Base-by-base conservation (phyloP, 1,139 yeast species). In the Yamadazyma dushanensis region DNA sequence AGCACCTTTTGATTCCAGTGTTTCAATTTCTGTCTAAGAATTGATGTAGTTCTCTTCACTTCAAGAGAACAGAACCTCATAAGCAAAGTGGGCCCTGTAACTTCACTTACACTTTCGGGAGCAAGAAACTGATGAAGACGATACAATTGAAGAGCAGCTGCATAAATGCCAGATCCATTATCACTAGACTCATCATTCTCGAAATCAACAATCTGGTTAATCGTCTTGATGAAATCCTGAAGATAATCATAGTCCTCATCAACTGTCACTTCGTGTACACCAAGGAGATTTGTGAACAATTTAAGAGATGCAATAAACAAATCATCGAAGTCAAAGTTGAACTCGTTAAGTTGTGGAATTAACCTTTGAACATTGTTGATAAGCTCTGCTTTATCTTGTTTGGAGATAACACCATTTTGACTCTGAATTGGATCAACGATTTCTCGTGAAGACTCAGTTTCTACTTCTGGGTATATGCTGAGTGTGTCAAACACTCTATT, bases 271-370 rank as follows among this genome's bases (percentile, higher is more conserved):
- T 56, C 55, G 56, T 52, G 8, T 56, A 54, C 8, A 60, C 38
- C 16, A 53, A 37, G 8, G 36, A 25, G n/a, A 6, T 15, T 38
- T 30, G 65, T 38, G 41, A 59, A 67, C 17, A 47, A 35, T 15
- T 45, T 46, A 28, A 66, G 50, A 4, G 51, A 22, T 2, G 33
- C 29, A 2, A 61, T 60, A 36, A 61, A 66, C 3, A 40, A 32
- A 0, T 49, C 36, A 31, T 58, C 56, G 35, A 68, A 61, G 21
- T 51, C 47, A 24, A 61, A 50, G 9, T 50, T 47, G 32, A 56
- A 59, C 24, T 65, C 72, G 31, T 56, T 56, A 16, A 68, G 43
- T 18, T 62, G 52, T 0, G 66, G 63, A 2, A 66, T 43, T 3
- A 66, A 25, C 10, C 40, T 27, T 3, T 35, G 22, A 8, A 47